phyloP scores from a whole-genome alignment of 2,329 filamentous ascomycete genomes.

The Hymenoscyphus fraxineus region DNA sequence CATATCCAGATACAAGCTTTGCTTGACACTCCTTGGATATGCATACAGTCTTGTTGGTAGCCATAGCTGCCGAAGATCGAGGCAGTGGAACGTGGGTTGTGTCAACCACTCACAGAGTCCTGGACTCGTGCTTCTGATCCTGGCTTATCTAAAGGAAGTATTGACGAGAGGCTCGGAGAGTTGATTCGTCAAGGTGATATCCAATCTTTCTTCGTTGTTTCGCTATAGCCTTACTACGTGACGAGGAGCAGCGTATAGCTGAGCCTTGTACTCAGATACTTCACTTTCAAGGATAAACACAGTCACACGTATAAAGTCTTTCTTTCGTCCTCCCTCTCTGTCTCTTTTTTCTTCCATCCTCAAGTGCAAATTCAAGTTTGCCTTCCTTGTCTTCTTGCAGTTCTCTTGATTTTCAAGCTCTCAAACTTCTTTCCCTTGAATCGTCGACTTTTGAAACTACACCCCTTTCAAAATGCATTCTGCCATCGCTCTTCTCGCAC shows the following conservation, averaged over 20 bases:
- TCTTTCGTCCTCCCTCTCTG: not conserved
- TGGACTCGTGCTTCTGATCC: not conserved
- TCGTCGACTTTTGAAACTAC: not conserved
- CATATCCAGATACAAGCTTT: conserved; percentile 7
- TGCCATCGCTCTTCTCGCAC: conserved; percentile 26
- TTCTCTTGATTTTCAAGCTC: conserved; percentile 2
- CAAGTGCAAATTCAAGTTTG: not conserved
- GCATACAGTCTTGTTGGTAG: not conserved
- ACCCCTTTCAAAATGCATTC: conserved; percentile 29
- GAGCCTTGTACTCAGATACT: not conserved
- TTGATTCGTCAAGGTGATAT: not conserved
- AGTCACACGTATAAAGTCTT: not conserved
- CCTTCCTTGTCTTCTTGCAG: not conserved
- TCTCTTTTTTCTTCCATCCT: not conserved
- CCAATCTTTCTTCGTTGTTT: not conserved
- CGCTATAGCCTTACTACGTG: not conserved
- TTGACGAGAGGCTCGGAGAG: not conserved
- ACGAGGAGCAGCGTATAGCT: not conserved
- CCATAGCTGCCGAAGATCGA: conserved; percentile 1
- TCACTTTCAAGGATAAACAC: not conserved
- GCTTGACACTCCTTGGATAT: not conserved
- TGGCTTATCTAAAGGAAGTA: not conserved
- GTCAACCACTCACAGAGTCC: not conserved
- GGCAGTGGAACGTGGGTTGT: not conserved
- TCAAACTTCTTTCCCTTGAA: not conserved